Conservation (phyloP, 176 grass and related monocot genomes). For the Calamus simplicifolius region DNA sequence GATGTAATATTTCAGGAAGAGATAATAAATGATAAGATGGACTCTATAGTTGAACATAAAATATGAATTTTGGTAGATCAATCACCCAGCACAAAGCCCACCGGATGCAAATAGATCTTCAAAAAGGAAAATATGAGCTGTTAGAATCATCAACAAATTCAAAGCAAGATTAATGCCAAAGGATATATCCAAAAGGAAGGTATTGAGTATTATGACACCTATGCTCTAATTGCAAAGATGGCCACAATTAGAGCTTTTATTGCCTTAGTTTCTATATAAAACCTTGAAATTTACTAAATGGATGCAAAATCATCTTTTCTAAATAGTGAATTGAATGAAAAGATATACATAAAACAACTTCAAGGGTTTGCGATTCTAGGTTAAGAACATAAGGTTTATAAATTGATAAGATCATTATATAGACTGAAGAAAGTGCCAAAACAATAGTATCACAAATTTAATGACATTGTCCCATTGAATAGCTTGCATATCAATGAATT, state of each 20-base stretch:
- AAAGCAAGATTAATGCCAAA: neutral
- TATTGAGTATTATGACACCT: neutral
- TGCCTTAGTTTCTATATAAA: too few relatives aligned
- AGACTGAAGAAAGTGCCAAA: neutral
- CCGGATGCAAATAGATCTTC: neutral
- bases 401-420: neutral
- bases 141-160: neutral
- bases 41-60: neutral
- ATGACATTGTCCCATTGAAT: neutral
- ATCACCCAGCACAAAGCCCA: neutral
- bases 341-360: too few relatives aligned
- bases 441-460: neutral
- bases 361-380: neutral
- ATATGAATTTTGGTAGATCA: neutral
- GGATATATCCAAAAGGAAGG: neutral
- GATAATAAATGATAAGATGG: neutral
- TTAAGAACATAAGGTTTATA: neutral
- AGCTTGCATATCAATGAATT: neutral
- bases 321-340: too few relatives aligned
- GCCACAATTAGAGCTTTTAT: neutral
- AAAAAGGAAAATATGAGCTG: neutral
- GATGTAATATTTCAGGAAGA: neutral
- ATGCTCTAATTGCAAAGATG: neutral
- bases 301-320: neutral
- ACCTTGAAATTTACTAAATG: neutral